phyloP scores from a whole-genome alignment of 208 protist genomes.

The Leishmania guyanensis region DNA sequence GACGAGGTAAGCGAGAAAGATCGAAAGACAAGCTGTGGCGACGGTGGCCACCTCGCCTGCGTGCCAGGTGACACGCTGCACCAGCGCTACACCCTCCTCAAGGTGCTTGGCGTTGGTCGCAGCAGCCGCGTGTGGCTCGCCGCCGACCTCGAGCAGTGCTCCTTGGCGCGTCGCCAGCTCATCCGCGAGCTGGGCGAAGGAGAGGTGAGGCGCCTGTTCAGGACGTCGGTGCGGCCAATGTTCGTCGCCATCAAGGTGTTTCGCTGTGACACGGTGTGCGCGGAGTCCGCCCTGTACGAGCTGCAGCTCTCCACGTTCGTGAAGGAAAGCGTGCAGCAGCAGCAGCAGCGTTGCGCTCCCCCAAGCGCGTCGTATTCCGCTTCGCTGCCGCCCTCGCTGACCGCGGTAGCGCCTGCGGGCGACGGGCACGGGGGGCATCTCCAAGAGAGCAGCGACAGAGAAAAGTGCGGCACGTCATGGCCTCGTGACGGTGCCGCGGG shows the following conservation, averaged over 20 bases:
- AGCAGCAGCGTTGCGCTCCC: neutral
- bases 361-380: neutral
- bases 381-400: neutral
- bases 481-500: neutral
- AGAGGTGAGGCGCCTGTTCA: slow-evolving; percentile 26
- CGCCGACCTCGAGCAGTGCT: slow-evolving; percentile 59
- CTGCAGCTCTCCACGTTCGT: slow-evolving; percentile 50
- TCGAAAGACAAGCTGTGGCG: slow-evolving; percentile 41
- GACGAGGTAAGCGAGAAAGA: slow-evolving; percentile 14
- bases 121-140: slow-evolving; percentile 75
- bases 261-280: slow-evolving; percentile 49
- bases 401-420: too few relatives aligned
- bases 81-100: slow-evolving; percentile 58
- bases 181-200: neutral
- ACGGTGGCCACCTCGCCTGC: slow-evolving; percentile 58
- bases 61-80: slow-evolving; percentile 65
- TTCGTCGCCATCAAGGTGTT: slow-evolving; percentile 82
- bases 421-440: neutral
- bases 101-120: slow-evolving; percentile 51
- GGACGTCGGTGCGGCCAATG: slow-evolving; percentile 37
- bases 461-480: neutral
- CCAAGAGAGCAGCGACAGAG: neutral
- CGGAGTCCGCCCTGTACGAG: slow-evolving; percentile 52
- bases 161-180: slow-evolving; percentile 29
- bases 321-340: slow-evolving; percentile 38